These are phyloP conservation scores for Scenedesmus sp. DNA, from an alignment of 163 green algal genomes.

Conservation along the genomic window DNA sequence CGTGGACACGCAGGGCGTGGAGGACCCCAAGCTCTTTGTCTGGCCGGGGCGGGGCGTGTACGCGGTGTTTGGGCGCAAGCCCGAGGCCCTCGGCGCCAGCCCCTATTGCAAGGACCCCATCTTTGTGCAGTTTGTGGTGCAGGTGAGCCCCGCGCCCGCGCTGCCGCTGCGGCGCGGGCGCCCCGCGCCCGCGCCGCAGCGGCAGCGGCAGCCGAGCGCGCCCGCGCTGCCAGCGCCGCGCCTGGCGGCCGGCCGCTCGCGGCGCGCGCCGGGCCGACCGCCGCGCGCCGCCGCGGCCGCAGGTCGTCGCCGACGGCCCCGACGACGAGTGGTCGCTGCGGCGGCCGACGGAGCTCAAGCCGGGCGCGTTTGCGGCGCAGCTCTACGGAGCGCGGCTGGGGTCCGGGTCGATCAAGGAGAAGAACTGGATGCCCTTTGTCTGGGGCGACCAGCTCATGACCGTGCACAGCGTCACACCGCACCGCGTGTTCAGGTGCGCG, in stretches of 20 bases:
- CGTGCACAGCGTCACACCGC: constrained; percentile 60
- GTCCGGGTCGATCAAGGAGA: constrained; percentile 46
- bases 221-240: no score
- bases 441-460: constrained; percentile 52
- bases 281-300: no score
- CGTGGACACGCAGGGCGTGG: constrained; percentile 45
- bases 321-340: constrained; percentile 18
- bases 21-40: constrained; percentile 53
- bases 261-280: no score
- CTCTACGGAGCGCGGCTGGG: background rate
- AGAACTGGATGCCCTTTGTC: constrained; percentile 72
- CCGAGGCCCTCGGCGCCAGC: constrained; percentile 42
- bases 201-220: no score
- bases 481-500: constrained; percentile 53
- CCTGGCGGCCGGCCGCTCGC: no score
- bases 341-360: constrained; percentile 26
- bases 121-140: constrained; percentile 51
- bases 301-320: constrained; percentile 30
- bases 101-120: constrained; percentile 48
- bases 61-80: constrained; percentile 64
- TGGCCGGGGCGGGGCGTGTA: constrained; percentile 65
- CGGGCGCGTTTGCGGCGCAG: constrained; percentile 4
- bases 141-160: constrained; percentile 20
- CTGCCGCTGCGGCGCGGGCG: no score
- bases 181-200: no score